Conservation (phyloP, 2,329 filamentous ascomycete genomes). For the Kalaharituber pfeilii region DNA sequence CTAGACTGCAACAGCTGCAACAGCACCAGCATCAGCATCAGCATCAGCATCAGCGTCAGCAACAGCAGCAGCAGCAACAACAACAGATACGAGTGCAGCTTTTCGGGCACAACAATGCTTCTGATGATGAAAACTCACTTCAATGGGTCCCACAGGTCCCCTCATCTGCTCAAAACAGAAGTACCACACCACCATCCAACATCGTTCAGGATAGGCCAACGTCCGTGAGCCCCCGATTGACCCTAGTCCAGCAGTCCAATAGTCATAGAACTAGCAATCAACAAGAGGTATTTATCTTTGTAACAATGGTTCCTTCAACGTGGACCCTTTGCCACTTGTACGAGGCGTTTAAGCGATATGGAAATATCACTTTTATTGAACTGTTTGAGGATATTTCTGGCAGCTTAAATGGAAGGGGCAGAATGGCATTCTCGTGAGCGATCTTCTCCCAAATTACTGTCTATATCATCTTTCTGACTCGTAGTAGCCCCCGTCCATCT, state of each 20-base stretch:
- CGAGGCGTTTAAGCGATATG: constrained; percentile 35
- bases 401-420: constrained; percentile 29
- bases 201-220: neutral
- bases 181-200: neutral
- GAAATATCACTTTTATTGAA: constrained; percentile 40
- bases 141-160: neutral
- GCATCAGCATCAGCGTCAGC: neutral
- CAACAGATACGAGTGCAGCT: neutral
- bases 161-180: neutral
- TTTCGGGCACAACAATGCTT: neutral
- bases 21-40: neutral
- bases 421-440: constrained; percentile 36
- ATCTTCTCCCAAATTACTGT: neutral
- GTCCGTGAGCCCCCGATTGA: neutral
- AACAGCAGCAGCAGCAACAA: neutral
- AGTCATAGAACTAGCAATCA: neutral
- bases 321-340: constrained; percentile 29
- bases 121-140: neutral
- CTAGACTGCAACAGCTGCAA: neutral
- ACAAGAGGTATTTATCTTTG: constrained; percentile 25
- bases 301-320: constrained; percentile 26
- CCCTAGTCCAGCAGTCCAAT: neutral
- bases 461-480: neutral
- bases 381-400: constrained; percentile 33
- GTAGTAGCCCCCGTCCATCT: neutral